A percentile compares a stretch with the other conserved stretches of the same genome.
These are phyloP conservation scores for Hypomontagnella submonticulosa DNA, from an alignment of 495 filamentous ascomycete genomes.

Conservation along the genomic window DNA sequence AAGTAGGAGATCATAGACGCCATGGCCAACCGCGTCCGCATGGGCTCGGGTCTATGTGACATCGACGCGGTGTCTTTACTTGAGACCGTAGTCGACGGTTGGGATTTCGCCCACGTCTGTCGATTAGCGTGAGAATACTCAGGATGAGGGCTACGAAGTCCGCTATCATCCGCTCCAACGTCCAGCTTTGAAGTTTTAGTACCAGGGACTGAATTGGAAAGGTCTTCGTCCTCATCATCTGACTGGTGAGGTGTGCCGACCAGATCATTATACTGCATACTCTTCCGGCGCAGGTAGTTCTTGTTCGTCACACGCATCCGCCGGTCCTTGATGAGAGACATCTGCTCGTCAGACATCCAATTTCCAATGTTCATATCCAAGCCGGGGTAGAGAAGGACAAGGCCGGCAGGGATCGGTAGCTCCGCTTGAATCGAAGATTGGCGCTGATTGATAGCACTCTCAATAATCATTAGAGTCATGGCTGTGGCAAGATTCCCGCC, in stretches of 20 bases:
- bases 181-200: slow-evolving; percentile 26
- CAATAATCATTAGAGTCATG: slow-evolving; percentile 85
- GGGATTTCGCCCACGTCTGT: slow-evolving; percentile 51
- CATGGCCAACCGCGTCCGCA: slow-evolving; percentile 88
- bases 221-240: slow-evolving; percentile 65
- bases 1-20: slow-evolving; percentile 98
- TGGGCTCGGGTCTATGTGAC: slow-evolving; percentile 68
- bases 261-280: slow-evolving; percentile 66
- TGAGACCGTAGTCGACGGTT: slow-evolving; percentile 33
- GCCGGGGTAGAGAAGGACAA: slow-evolving; percentile 88
- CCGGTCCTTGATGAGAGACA: slow-evolving; percentile 90
- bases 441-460: slow-evolving; percentile 69
- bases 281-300: slow-evolving; percentile 80
- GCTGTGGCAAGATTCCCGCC: slow-evolving; percentile 90
- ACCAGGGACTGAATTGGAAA: slow-evolving; percentile 33
- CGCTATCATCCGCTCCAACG: slow-evolving; percentile 22
- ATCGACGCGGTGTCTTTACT: slow-evolving; percentile 36
- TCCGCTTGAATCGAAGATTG: slow-evolving; percentile 66
- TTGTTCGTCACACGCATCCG: slow-evolving; percentile 79
- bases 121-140: slow-evolving; percentile 57
- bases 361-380: slow-evolving; percentile 97
- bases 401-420: slow-evolving; percentile 80
- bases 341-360: slow-evolving; percentile 99
- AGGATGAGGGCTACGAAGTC: slow-evolving; percentile 48
- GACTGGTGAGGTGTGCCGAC: slow-evolving; percentile 75